Evolutionary conservation across 208 protist species (phyloP).

Genomic region (Trichomonas gallinae): DNA sequence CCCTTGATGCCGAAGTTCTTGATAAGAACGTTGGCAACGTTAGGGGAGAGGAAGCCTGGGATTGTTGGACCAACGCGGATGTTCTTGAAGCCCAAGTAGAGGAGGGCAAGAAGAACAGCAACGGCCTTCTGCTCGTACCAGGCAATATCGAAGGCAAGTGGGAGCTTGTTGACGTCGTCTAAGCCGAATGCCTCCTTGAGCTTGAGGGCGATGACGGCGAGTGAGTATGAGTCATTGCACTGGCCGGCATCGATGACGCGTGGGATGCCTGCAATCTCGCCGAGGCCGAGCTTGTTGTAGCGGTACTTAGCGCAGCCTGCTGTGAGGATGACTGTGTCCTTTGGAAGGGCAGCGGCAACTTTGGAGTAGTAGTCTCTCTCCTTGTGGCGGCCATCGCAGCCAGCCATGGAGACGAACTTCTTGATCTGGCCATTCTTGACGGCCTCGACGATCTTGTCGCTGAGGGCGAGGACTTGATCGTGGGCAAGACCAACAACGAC

Average conservation of each 20-base stretch:
- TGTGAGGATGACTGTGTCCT: slow-evolving; percentile 55
- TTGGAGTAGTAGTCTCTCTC: slow-evolving; percentile 55
- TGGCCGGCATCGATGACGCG: slow-evolving; percentile 63
- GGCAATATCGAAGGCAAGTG: slow-evolving; percentile 53
- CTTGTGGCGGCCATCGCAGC: slow-evolving; percentile 58
- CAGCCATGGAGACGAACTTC: slow-evolving; percentile 59
- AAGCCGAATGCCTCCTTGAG: slow-evolving; percentile 36
- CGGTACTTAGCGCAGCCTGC: slow-evolving; percentile 26
- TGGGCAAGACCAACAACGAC: slow-evolving; percentile 32
- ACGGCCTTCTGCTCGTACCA: slow-evolving; percentile 75
- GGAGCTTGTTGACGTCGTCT: slow-evolving; percentile 35
- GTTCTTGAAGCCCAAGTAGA: slow-evolving; percentile 53
- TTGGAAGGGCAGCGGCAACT: slow-evolving; percentile 39
- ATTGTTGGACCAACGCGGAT: slow-evolving; percentile 57
- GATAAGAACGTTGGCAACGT: slow-evolving; percentile 47
- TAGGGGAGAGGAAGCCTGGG: slow-evolving; percentile 54
- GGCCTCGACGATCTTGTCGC: slow-evolving; percentile 43
- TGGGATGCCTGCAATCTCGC: slow-evolving; percentile 40
- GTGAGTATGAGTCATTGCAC: slow-evolving; percentile 64
- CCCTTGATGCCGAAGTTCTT: slow-evolving; percentile 28
- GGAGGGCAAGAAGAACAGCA: slow-evolving; percentile 52
- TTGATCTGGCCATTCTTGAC: slow-evolving; percentile 56
- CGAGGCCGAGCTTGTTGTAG: not conserved
- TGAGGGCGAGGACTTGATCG: slow-evolving; percentile 34
- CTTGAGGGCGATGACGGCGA: slow-evolving; percentile 50